Conservation (phyloP, 2,329 filamentous ascomycete species). For the Aspergillus amoenus region DNA sequence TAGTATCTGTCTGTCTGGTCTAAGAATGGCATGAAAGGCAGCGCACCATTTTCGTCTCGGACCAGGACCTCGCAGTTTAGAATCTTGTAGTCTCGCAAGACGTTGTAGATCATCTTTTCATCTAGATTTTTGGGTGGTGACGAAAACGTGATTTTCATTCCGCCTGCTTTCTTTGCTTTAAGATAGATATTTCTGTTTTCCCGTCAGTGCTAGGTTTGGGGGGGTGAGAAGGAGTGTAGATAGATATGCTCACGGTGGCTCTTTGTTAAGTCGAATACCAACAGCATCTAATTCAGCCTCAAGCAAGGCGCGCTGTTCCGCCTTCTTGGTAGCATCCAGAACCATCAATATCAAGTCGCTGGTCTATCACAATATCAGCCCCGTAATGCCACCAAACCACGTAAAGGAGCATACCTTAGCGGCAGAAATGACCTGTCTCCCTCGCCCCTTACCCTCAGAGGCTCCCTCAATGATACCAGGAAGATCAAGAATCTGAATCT, state of each 20-base stretch:
- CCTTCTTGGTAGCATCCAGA: slow-evolving; percentile 92
- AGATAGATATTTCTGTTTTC: slow-evolving; percentile 83
- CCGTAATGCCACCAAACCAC: not conserved
- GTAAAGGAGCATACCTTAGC: slow-evolving; percentile 62
- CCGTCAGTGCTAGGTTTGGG: not conserved
- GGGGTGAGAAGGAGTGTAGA: not conserved
- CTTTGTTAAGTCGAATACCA: slow-evolving; percentile 86
- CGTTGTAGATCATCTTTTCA: slow-evolving; percentile 98
- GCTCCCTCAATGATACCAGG: slow-evolving; percentile 98
- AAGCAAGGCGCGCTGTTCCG: slow-evolving; percentile 83
- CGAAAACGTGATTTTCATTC: slow-evolving; percentile 98
- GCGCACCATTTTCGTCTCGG: slow-evolving; percentile 76
- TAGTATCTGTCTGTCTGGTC: not conserved
- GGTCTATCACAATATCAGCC: slow-evolving; percentile 52
- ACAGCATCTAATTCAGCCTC: slow-evolving; percentile 94
- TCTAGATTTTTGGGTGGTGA: slow-evolving; percentile 85
- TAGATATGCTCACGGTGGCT: slow-evolving; percentile 69
- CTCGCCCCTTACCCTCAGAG: slow-evolving; percentile 90
- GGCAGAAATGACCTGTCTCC: slow-evolving; percentile 93
- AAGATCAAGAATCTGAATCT: slow-evolving; percentile 96
- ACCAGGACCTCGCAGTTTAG: slow-evolving; percentile 96
- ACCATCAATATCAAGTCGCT: slow-evolving; percentile 97
- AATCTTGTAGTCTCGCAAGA: slow-evolving; percentile 97
- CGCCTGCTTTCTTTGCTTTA: slow-evolving; percentile 91
- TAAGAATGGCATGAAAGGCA: not conserved